Evolutionary conservation across 306 rosid species (phyloP).

Genomic region (Mucuna pruriens): DNA sequence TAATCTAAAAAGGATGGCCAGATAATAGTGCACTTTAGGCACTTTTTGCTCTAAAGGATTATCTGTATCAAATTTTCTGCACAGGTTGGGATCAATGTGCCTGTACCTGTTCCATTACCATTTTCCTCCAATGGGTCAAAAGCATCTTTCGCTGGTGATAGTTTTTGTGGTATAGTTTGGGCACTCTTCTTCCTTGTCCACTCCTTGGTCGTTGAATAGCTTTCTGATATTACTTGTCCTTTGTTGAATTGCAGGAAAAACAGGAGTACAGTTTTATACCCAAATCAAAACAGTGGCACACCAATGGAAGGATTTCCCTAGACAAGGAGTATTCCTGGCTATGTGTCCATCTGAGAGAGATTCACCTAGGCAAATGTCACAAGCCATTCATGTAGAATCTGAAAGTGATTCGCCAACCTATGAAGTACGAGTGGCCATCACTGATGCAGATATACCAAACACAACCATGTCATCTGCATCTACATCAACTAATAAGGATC

Average conservation of each 20-base stretch:
- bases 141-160: slow-evolving; percentile 52
- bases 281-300: slow-evolving; percentile 68
- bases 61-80: slow-evolving; percentile 19
- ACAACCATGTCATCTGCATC: slow-evolving; percentile 49
- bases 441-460: slow-evolving; percentile 49
- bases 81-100: slow-evolving; percentile 77
- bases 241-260: slow-evolving; percentile 54
- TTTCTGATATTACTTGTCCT: slow-evolving; percentile 16
- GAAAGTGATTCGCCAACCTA: slow-evolving; percentile 55
- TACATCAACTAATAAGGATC: slow-evolving; percentile 46
- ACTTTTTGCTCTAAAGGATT: neutral
- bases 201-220: neutral
- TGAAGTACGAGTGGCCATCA: slow-evolving; percentile 34
- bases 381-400: slow-evolving; percentile 43
- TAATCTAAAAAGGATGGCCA: slow-evolving; percentile 12
- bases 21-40: neutral
- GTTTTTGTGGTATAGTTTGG: slow-evolving; percentile 44
- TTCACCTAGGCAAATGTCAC: slow-evolving; percentile 45
- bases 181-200: slow-evolving; percentile 9
- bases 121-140: slow-evolving; percentile 57
- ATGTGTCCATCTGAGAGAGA: slow-evolving; percentile 55
- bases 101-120: slow-evolving; percentile 60
- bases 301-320: slow-evolving; percentile 64
- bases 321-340: slow-evolving; percentile 33
- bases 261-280: slow-evolving; percentile 71